A percentile compares a stretch with the other conserved stretches of the same genome.
These are phyloP conservation scores for Leucocoprinus leucothites DNA, from an alignment of 768 basidiomycete species.

Conservation along the genomic window DNA sequence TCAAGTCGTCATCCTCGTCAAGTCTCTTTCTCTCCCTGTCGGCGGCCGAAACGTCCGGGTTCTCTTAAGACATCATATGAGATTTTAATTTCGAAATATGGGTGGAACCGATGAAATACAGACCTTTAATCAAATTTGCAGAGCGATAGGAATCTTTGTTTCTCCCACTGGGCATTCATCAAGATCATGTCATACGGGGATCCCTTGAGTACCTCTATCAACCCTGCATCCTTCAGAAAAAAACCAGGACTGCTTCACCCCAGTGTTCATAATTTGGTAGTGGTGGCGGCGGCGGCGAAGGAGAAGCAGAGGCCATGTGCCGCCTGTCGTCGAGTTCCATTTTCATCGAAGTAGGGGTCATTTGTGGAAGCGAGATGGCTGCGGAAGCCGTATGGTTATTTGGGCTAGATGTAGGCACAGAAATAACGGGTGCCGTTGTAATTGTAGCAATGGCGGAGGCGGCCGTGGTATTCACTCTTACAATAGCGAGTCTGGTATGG, in stretches of 20 bases:
- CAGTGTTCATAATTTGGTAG: slow-evolving; percentile 51
- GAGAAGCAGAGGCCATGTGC: too few relatives aligned
- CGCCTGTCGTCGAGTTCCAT: neutral
- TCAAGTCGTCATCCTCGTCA: too few relatives aligned
- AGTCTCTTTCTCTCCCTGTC: slow-evolving; percentile 11
- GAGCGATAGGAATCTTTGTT: slow-evolving; percentile 50
- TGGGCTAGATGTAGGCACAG: neutral
- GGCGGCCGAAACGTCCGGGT: slow-evolving; percentile 18
- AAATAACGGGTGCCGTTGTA: neutral
- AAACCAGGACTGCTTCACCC: slow-evolving; percentile 54
- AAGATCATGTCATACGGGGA: slow-evolving; percentile 71
- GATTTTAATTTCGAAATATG: neutral
- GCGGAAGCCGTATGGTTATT: neutral
- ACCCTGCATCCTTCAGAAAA: slow-evolving; percentile 51
- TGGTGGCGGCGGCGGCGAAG: slow-evolving; percentile 12
- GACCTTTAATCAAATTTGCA: slow-evolving; percentile 45
- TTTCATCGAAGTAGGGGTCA: neutral
- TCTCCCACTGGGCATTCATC: slow-evolving; percentile 67
- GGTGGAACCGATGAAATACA: neutral
- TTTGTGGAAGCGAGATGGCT: neutral
- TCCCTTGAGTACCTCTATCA: slow-evolving; percentile 57
- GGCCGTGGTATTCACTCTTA: too few relatives aligned
- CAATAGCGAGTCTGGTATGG: slow-evolving; percentile 5
- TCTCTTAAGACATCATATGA: slow-evolving; percentile 22
- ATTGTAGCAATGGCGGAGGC: too few relatives aligned